A percentile compares a stretch with the other conserved stretches of the same genome.
These are phyloP conservation scores for Thielaviopsis musarum DNA, from an alignment of 2,329 filamentous ascomycete species.

Conservation along the genomic window DNA sequence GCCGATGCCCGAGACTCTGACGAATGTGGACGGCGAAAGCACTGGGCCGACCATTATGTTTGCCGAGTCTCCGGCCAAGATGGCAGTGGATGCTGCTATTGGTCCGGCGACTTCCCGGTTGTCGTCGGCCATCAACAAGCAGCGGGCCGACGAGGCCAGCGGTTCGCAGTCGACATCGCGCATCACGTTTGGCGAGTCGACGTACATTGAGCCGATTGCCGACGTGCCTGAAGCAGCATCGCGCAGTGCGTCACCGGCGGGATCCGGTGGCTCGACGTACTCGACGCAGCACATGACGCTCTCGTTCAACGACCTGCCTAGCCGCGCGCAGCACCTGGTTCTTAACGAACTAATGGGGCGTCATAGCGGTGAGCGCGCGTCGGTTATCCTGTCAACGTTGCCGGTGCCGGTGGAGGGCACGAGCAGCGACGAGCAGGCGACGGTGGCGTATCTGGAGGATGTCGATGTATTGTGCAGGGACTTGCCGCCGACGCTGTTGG, in stretches of 20 bases:
- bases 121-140: not conserved
- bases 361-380: slow-evolving; percentile 46
- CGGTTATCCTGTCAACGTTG: slow-evolving; percentile 68
- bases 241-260: not conserved
- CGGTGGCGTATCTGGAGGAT: slow-evolving; percentile 58
- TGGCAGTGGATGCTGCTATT: not conserved
- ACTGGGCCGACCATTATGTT: slow-evolving; percentile 61
- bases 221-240: not conserved
- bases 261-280: slow-evolving; percentile 23
- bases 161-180: not conserved
- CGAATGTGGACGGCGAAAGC: slow-evolving; percentile 45
- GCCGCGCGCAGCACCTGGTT: slow-evolving; percentile 70
- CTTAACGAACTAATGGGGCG: slow-evolving; percentile 66
- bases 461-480: slow-evolving; percentile 63
- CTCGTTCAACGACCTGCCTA: slow-evolving; percentile 75
- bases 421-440: slow-evolving; percentile 49
- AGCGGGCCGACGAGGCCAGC: not conserved
- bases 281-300: slow-evolving; percentile 49
- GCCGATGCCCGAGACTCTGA: slow-evolving; percentile 52
- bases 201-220: not conserved
- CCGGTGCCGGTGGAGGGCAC: slow-evolving; percentile 69
- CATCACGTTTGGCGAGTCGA: not conserved
- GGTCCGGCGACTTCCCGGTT: not conserved
- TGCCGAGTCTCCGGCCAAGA: slow-evolving; percentile 26
- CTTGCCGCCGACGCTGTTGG: slow-evolving; percentile 58